Evolutionary conservation across 441 rosid species (phyloP), one percentile per base, ranked within the genome.

Genomic region (Biscutella laevigata): DNA sequence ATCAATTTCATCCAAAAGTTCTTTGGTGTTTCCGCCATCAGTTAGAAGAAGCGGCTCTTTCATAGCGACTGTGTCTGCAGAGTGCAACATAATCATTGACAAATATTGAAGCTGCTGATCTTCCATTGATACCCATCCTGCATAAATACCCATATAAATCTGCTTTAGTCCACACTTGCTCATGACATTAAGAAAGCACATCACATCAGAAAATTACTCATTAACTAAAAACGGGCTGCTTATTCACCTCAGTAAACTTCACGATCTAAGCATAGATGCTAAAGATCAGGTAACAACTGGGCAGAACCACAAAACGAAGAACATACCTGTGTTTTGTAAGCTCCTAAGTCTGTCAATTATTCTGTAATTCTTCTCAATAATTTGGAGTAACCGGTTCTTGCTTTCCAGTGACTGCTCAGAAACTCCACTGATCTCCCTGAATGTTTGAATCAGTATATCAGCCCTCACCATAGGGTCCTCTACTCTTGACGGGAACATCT

Each of bases 381-480:
- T 74, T 56, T 70, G 81, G 42, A 92, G 88, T 55, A 86, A 81
- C 30, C 63, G 54, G 25, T 75, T 73, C 68, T 74, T 77, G 53
- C 72, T 74, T 49, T 78, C 89, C 50, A 51, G 69, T 50, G 70
- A 62, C 51, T 70, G 87, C 17, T 72, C 60, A 5, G 84, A 64
- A 53, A 78, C 68, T 67, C 79, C 94, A 72, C 74, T 72, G 35
- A 92, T 71, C 70, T 92, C 95, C 74, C 80, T 71, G 46, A 88
- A 67, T 32, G 88, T 81, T 74, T 88, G 95, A 51, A 92, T 70
- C 66, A 92, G 53, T 60, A 92, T 81, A 65, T 92, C 95, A 49
- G 85, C 78, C 66, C 99, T 81, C 47, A 92, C 62, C 50, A 82
- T 53, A 32, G 99, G 97, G 70, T 92, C 97, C 65, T 88, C 97